These are phyloP conservation scores for Lolium rigidum DNA, from an alignment of 176 grass and related monocot species.

Conservation along the genomic window DNA sequence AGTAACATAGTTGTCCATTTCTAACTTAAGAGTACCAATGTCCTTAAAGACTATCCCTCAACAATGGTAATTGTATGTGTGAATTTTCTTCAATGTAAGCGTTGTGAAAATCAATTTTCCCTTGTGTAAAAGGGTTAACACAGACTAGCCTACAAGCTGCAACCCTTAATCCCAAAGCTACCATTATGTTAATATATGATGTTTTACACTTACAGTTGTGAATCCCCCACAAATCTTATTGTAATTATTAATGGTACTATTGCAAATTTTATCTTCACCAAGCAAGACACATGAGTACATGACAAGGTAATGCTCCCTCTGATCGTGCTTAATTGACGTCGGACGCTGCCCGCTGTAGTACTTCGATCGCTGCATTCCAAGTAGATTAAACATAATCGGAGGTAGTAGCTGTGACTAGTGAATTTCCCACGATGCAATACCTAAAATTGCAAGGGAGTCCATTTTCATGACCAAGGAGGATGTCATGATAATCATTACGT, in stretches of 20 bases:
- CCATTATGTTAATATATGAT: constrained; percentile 20
- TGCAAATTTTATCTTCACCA: constrained; percentile 14
- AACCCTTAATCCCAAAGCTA: not conserved
- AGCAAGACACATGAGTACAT: not conserved
- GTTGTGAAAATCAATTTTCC: not conserved
- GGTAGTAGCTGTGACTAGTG: not conserved
- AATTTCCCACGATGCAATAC: not conserved
- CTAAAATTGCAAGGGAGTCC: constrained; percentile 14
- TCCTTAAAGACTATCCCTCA: constrained; percentile 18
- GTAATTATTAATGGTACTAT: not conserved
- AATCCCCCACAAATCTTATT: not conserved
- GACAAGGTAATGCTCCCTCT: not conserved
- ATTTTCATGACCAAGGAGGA: constrained; percentile 15
- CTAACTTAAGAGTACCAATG: not conserved
- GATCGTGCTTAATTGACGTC: too few species aligned
- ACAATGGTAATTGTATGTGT: constrained; percentile 1
- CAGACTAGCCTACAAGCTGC: constrained; percentile 1
- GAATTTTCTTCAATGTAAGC: not conserved
- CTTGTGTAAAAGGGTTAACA: constrained; percentile 6
- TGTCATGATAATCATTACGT: constrained; percentile 20
- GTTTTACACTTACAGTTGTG: not conserved
- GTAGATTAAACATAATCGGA: too few species aligned
- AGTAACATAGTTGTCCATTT: too few species aligned
- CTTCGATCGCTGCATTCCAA: too few species aligned
- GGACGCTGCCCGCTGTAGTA: too few species aligned